Percentiles rank a stretch among this genome's conserved stretches.
phyloP scores from a whole-genome alignment of 140 eudicot species.

The Erigeron philadelphicus region DNA sequence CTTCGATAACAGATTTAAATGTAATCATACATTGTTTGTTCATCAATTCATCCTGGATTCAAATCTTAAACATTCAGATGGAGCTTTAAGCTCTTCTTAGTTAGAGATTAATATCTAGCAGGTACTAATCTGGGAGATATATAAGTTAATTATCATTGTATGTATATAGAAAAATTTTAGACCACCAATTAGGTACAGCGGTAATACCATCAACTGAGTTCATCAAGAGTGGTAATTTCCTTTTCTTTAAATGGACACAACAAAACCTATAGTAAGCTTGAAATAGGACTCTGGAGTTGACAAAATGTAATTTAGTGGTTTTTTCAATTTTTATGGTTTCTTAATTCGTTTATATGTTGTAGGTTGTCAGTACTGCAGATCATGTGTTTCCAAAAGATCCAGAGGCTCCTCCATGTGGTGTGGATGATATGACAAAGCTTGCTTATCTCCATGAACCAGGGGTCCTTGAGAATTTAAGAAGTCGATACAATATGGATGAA shows the following conservation, averaged over 20 bases:
- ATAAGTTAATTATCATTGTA: not conserved
- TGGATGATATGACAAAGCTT: slow-evolving; percentile 96
- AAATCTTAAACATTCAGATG: not conserved
- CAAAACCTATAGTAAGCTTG: not conserved
- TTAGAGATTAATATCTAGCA: not conserved
- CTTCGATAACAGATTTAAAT: not conserved
- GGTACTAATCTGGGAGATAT: not conserved
- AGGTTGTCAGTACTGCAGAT: slow-evolving; percentile 46
- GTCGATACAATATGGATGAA: slow-evolving; percentile 72
- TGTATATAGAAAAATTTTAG: not conserved
- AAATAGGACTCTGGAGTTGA: not conserved
- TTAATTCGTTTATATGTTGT: slow-evolving; percentile 22
- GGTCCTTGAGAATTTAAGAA: slow-evolving; percentile 69
- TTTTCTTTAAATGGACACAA: not conserved
- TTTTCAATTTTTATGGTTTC: slow-evolving; percentile 10
- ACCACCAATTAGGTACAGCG: slow-evolving; percentile 4
- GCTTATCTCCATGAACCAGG: slow-evolving; percentile 98
- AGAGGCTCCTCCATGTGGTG: slow-evolving; percentile 75
- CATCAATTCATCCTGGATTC: not conserved
- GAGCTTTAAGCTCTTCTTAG: not conserved
- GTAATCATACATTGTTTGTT: not conserved
- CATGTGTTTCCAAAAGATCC: slow-evolving; percentile 66
- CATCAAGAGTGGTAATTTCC: not conserved
- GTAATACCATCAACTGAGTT: slow-evolving; percentile 11
- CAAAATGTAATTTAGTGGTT: not conserved